Evolutionary conservation across 805 yeast species (phyloP), one percentile per base, ranked within the genome.

Genomic region (Candida pini): DNA sequence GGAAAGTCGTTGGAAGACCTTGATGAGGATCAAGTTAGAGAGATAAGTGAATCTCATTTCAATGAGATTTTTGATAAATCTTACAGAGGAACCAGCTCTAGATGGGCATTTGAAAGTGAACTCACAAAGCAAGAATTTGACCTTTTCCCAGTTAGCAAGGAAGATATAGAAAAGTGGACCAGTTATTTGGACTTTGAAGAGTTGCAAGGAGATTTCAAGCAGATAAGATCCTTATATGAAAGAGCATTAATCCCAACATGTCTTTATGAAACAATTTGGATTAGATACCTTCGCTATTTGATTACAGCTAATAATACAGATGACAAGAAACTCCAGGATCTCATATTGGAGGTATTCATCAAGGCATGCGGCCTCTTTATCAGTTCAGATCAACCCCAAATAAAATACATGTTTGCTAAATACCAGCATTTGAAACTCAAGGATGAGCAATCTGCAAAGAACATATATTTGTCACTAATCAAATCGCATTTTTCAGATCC

Each of bases 241-340:
- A 66, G 96, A 37, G 75, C 86, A 13, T 59, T 90, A 9, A 62
- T 84, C 1, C 85, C 94, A 0, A 71, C 79, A 34, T 82, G 88
- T 26, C 58, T 60, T 15, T 63, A 69, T 30, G 76, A 74, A 21
- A 63, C 62, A 12, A 53, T 86, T 14, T 90, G 97, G 97, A 49
- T 76, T 13, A 69, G 69, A 35, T 89, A 82, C 51, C 39, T 75
- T 6, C 58, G 71, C 3, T 87, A 78, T 70, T 48, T 75, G 18
- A 56, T 70, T 16, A n/a, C n/a, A n/a, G n/a, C n/a, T n/a, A 47
- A 45, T 2, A 42, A 46, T 40, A 34, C 47, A 3, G 44, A 50
- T 3, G 49, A 54, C 20, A 63, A 57, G 2, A 51, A 52, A 9
- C 57, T 69, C 17, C 57, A 70, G 16, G 52, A 58, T 1, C 29